Evolutionary conservation across 164 flowering plant species (phyloP).

Genomic region (Magnolia sinica): DNA sequence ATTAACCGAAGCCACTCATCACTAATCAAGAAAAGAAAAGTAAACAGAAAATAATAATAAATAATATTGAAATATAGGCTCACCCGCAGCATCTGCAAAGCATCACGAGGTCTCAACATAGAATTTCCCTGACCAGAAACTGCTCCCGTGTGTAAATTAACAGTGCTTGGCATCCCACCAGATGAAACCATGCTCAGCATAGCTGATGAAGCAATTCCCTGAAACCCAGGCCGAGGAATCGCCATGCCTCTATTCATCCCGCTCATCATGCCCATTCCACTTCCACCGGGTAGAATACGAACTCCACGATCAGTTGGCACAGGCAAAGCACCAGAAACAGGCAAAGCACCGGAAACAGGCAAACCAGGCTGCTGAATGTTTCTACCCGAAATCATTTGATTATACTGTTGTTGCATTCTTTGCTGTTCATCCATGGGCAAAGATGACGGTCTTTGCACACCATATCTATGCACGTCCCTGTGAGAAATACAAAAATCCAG

Average conservation of each 20-base stretch:
- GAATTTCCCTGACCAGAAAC: slow-evolving; percentile 71
- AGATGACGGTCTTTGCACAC: slow-evolving; percentile 46
- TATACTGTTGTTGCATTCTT: slow-evolving; percentile 71
- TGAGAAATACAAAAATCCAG: slow-evolving; percentile 3
- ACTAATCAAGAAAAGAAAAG: background rate
- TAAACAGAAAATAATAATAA: too few relatives aligned
- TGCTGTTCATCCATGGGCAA: slow-evolving; percentile 79
- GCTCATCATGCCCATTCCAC: slow-evolving; percentile 55
- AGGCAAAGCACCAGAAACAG: slow-evolving; percentile 51
- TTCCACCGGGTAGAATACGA: slow-evolving; percentile 65
- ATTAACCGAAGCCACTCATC: background rate
- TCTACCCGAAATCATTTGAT: slow-evolving; percentile 58
- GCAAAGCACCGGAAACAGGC: slow-evolving; percentile 47
- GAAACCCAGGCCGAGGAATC: slow-evolving; percentile 75
- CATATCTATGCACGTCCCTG: slow-evolving; percentile 65
- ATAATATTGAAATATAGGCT: slow-evolving; percentile 17
- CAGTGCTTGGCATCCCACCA: slow-evolving; percentile 67
- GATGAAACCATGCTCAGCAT: slow-evolving; percentile 48
- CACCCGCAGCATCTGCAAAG: slow-evolving; percentile 72
- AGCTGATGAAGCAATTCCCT: slow-evolving; percentile 60
- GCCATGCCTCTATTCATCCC: slow-evolving; percentile 69
- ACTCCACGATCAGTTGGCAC: slow-evolving; percentile 54
- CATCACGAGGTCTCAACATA: slow-evolving; percentile 70
- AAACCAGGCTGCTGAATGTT: slow-evolving; percentile 53
- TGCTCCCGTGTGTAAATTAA: slow-evolving; percentile 57